phyloP scores from a whole-genome alignment of 208 protist species.

The Crithidia expoeki region DNA sequence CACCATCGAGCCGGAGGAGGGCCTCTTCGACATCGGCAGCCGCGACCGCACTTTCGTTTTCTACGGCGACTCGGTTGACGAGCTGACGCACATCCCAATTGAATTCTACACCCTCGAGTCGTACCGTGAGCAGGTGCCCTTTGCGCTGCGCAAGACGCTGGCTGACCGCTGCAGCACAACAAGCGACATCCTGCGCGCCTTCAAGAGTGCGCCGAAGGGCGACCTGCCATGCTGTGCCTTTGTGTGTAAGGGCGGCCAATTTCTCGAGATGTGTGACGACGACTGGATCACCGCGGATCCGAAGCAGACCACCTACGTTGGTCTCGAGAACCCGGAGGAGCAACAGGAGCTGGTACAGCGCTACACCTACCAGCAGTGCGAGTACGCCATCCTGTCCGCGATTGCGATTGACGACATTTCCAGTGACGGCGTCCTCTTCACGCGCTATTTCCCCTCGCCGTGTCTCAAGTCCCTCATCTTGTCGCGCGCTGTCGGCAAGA shows the following conservation, averaged over 20 bases:
- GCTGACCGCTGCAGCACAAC: slow-evolving; percentile 64
- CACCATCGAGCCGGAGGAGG: slow-evolving; percentile 87
- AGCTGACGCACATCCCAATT: slow-evolving; percentile 89
- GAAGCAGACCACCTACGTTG: slow-evolving; percentile 64
- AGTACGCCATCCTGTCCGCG: slow-evolving; percentile 90
- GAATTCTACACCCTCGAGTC: slow-evolving; percentile 94
- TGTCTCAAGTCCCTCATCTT: slow-evolving; percentile 92
- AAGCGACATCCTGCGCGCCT: slow-evolving; percentile 71
- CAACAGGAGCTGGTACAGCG: slow-evolving; percentile 77
- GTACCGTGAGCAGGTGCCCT: slow-evolving; percentile 91
- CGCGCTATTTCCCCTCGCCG: slow-evolving; percentile 91
- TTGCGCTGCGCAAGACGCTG: slow-evolving; percentile 86
- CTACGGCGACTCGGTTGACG: slow-evolving; percentile 72
- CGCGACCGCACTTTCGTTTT: slow-evolving; percentile 91
- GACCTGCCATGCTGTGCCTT: slow-evolving; percentile 78
- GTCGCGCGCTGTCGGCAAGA: slow-evolving; percentile 78
- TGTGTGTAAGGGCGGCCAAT: slow-evolving; percentile 90
- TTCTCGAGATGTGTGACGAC: slow-evolving; percentile 80
- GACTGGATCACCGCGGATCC: slow-evolving; percentile 89
- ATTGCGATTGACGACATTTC: slow-evolving; percentile 91
- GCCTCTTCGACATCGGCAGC: slow-evolving; percentile 26
- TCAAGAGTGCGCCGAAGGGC: slow-evolving; percentile 80
- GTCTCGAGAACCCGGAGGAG: slow-evolving; percentile 67
- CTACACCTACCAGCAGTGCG: slow-evolving; percentile 88
- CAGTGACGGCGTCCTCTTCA: slow-evolving; percentile 91